A percentile compares a stretch with the other conserved stretches of the same genome.
These are phyloP conservation scores for Leucoagaricus sp. DNA, from an alignment of 1,284 basidiomycete species.

Conservation along the genomic window DNA sequence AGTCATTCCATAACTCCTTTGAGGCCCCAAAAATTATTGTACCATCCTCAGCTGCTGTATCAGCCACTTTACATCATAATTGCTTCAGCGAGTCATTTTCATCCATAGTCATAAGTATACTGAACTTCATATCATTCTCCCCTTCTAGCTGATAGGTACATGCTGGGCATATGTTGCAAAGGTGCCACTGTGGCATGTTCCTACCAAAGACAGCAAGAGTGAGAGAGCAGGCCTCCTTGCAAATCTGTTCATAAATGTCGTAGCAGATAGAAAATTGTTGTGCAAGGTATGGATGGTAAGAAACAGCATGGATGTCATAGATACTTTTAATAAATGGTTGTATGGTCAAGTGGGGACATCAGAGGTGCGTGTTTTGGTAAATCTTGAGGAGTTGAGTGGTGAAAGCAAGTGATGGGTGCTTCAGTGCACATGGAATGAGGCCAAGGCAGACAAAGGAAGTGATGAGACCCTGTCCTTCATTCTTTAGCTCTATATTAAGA, in stretches of 20 bases:
- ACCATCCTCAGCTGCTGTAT: background rate
- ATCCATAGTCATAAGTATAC: slow-evolving; percentile 3
- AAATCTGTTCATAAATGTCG: background rate
- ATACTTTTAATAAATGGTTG: slow-evolving; percentile 10
- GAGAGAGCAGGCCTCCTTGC: background rate
- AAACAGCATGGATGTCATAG: background rate
- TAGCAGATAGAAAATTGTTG: background rate
- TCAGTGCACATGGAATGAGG: background rate
- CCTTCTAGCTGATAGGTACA: slow-evolving; percentile 4
- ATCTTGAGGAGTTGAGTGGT: background rate
- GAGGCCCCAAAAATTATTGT: background rate
- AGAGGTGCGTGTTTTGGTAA: background rate
- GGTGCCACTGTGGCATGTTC: background rate
- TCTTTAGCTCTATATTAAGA: background rate
- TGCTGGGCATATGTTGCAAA: background rate
- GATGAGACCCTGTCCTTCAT: background rate
- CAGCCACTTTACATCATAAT: background rate
- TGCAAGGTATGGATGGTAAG: background rate
- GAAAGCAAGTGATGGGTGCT: background rate
- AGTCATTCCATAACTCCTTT: background rate
- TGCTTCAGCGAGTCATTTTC: too few species aligned
- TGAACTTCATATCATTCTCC: background rate
- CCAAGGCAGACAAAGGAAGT: background rate
- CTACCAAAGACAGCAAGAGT: background rate
- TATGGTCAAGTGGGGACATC: background rate